Base-by-base conservation (phyloP, 2,329 filamentous ascomycete genomes). In the Monosporascus sp. region DNA sequence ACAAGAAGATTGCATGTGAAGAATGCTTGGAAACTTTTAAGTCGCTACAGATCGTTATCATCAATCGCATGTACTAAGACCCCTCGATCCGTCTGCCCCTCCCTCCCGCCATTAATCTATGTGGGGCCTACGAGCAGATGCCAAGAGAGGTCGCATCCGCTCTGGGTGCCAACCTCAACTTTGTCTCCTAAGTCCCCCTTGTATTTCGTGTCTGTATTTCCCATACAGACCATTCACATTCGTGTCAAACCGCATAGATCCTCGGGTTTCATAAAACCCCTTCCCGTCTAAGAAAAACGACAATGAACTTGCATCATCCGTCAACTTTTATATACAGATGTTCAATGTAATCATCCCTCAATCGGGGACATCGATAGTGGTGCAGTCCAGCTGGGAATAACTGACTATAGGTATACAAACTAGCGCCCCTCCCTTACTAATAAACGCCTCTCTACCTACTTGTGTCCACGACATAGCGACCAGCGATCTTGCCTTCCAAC, bases 381-480 rank as follows among this genome's bases (percentile, higher is more conserved):
- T n/a, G 17, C 17, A 19, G 19, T 20, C 38, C 19, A 19, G 38
- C 38, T 17, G 17, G 17, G 17, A 19, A 41, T 41, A 41, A 1
- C 19, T 20, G 38, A 19, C 17, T 41, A 19, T 19, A 19, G 9
- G 38, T 41, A 41, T 14, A 41, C 11, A 1, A 1, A 41, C 38
- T 35, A 35, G 14, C 11, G 9, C 27, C 27, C 31, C 11, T n/a
- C 5, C 31, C 3, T 4, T 11, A 3, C 5, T 14, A 35, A 35
- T 11, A 35, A 43, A 24, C 40, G 40, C 17, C 5, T 2, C 7
- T 49, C 16, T 49, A 49, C 20, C 17, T 49, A 20, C 48, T 49
- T 6, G 48, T 49, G 20, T 49, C 48, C 11, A 49, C 48, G 19
- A 49, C 48, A 26, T 49, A 49, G 24, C 48, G 48, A 27, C 48